A percentile compares a stretch with the other conserved stretches of the same genome.
phyloP scores from a whole-genome alignment of 257 asterid genomes.

The Paraleonurus japonicus region DNA sequence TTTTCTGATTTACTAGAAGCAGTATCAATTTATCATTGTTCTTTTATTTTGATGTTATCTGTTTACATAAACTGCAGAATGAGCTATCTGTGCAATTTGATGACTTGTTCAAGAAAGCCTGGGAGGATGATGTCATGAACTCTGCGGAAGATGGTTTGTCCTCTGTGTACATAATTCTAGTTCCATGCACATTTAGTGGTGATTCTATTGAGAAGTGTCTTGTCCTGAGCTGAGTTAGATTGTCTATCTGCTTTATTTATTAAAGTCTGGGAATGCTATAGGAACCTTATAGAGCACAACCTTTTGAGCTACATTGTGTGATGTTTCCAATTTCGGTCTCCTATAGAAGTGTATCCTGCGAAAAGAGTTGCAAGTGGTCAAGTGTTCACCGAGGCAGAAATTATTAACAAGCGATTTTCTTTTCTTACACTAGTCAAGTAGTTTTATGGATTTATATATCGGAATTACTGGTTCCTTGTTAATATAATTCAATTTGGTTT shows the following conservation, averaged over 20 bases:
- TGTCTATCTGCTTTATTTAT: constrained; percentile 26
- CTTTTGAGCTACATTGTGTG: constrained; percentile 12
- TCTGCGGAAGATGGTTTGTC: constrained; percentile 63
- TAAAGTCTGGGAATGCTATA: constrained; percentile 12
- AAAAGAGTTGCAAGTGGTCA: constrained; percentile 10
- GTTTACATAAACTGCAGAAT: constrained; percentile 53
- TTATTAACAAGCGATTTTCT: not conserved
- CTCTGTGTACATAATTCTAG: constrained; percentile 22
- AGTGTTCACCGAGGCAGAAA: constrained; percentile 21
- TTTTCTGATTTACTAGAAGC: constrained; percentile 13
- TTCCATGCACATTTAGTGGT: constrained; percentile 20
- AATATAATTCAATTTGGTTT: constrained; percentile 5
- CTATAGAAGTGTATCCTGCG: not conserved
- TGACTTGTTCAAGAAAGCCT: constrained; percentile 89
- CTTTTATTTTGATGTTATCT: constrained; percentile 30
- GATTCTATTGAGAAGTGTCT: constrained; percentile 10
- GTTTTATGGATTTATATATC: constrained; percentile 1
- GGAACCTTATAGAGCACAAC: constrained; percentile 10
- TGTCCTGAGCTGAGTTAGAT: constrained; percentile 25
- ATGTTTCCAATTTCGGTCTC: constrained; percentile 11
- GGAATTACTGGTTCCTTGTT: constrained; percentile 3
- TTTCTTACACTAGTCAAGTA: not conserved
- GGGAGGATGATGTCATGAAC: constrained; percentile 75
- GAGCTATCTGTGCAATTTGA: constrained; percentile 90
- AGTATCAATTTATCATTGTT: constrained; percentile 18